These are phyloP conservation scores for Striga hermonthica DNA, from an alignment of 305 asterid species.

Conservation along the genomic window DNA sequence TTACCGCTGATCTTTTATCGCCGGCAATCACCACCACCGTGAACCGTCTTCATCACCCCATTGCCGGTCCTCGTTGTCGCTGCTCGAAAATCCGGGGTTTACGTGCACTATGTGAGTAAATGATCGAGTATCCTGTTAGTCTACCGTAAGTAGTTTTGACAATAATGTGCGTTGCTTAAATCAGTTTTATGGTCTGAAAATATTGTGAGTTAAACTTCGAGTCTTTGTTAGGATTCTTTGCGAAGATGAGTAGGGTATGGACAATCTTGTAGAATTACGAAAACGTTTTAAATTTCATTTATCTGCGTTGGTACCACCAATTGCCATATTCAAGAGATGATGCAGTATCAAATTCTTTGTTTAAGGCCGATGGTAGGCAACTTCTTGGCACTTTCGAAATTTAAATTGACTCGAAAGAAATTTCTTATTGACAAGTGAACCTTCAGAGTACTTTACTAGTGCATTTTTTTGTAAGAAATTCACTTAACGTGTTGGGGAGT, in stretches of 20 bases:
- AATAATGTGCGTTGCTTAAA: no score
- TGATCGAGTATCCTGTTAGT: no score
- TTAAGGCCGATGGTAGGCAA: not conserved
- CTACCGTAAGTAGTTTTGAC: no score
- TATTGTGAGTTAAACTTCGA: not conserved
- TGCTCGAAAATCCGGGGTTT: conserved; percentile 14
- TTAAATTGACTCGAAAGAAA: conserved; percentile 1
- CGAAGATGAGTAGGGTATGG: not conserved
- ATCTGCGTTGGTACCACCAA: not conserved
- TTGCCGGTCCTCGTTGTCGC: not conserved
- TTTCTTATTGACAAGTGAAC: not conserved
- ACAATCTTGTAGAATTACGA: not conserved
- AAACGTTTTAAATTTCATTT: not conserved
- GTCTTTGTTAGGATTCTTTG: not conserved
- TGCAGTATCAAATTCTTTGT: not conserved
- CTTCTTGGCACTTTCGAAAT: not conserved
- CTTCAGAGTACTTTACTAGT: not conserved
- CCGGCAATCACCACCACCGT: not conserved
- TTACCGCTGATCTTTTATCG: not conserved
- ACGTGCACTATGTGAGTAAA: conserved; percentile 4
- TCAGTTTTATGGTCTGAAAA: not conserved
- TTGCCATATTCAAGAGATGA: not conserved
- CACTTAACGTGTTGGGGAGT: not conserved
- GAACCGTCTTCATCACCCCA: not conserved
- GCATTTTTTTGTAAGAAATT: not conserved